These are phyloP conservation scores for Colletotrichum sp. DNA, from an alignment of 2,329 filamentous ascomycete genomes.

Conservation along the genomic window DNA sequence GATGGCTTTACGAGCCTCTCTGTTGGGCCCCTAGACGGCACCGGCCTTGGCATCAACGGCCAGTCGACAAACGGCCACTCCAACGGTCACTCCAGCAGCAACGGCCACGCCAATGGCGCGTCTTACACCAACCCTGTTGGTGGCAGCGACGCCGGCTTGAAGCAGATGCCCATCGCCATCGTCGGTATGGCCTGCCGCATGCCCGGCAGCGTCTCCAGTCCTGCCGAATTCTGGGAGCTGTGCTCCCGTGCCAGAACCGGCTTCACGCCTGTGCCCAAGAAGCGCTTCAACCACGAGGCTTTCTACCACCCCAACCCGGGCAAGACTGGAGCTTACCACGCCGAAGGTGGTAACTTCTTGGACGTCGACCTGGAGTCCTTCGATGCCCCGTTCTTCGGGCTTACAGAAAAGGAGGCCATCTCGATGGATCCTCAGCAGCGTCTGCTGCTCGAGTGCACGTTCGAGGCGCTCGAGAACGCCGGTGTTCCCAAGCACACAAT, in stretches of 20 bases:
- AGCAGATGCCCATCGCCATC: constrained; percentile 48
- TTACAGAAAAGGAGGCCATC: constrained; percentile 54
- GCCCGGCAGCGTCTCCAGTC: constrained; percentile 45
- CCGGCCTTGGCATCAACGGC: constrained; percentile 12
- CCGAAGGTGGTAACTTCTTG: constrained; percentile 44
- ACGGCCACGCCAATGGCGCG: constrained; percentile 8
- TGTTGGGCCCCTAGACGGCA: constrained; percentile 19
- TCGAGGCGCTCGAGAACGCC: constrained; percentile 59
- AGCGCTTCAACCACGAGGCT: constrained; percentile 50
- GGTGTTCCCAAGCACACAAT: constrained; percentile 52
- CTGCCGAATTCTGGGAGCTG: constrained; percentile 50
- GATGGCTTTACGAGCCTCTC: constrained; percentile 20
- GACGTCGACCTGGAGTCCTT: constrained; percentile 51
- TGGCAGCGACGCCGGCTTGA: constrained; percentile 23
- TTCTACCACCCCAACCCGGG: constrained; percentile 48
- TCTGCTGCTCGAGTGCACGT: constrained; percentile 56
- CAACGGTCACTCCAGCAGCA: constrained; percentile 23
- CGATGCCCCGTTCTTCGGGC: constrained; percentile 57
- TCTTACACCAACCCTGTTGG: constrained; percentile 11
- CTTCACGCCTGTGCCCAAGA: constrained; percentile 46
- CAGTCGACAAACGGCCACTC: constrained; percentile 19
- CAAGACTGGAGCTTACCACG: constrained; percentile 37
- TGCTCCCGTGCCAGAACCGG: constrained; percentile 43
- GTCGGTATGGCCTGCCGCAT: constrained; percentile 53
- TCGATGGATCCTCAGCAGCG: constrained; percentile 62